A percentile compares a stretch with the other conserved stretches of the same genome.
phyloP scores from a whole-genome alignment of 441 rosid species.

The Jatropha podagrica region DNA sequence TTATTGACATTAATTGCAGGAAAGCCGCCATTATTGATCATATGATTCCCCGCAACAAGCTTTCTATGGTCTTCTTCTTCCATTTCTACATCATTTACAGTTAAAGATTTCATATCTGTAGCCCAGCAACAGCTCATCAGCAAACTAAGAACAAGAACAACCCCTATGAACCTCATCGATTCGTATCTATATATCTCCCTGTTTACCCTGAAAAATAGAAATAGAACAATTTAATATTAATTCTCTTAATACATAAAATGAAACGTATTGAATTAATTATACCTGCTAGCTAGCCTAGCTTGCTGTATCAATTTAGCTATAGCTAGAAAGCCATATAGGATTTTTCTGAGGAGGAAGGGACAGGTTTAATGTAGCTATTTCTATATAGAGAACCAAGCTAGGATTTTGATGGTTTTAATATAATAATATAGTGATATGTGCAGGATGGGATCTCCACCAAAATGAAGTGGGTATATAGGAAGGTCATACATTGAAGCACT shows the following conservation, averaged over 20 bases:
- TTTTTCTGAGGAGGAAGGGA: neutral
- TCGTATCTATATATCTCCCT: neutral
- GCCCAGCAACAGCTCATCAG: slow-evolving; percentile 32
- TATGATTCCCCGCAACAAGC: neutral
- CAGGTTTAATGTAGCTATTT: neutral
- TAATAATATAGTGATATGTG: slow-evolving; percentile 5
- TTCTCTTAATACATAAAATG: neutral
- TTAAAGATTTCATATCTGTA: slow-evolving; percentile 7
- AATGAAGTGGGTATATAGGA: slow-evolving; percentile 24
- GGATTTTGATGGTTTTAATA: slow-evolving; percentile 2
- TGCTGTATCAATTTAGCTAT: neutral
- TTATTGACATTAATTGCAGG: slow-evolving; percentile 35
- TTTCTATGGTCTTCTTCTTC: neutral
- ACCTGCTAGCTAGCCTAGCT: neutral
- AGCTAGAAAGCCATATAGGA: neutral
- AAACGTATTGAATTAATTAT: neutral
- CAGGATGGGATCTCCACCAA: slow-evolving; percentile 29
- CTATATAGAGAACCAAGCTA: slow-evolving; percentile 1
- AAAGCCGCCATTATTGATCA: slow-evolving; percentile 19
- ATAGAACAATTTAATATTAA: neutral
- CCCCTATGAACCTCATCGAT: slow-evolving; percentile 18
- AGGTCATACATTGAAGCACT: slow-evolving; percentile 11
- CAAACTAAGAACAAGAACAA: slow-evolving; percentile 26
- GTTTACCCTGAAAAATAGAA: neutral
- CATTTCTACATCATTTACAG: neutral